Evolutionary conservation across 1,284 basidiomycete species (phyloP), one percentile per base, ranked within the genome.

Genomic region (Earliella scabrosa): DNA sequence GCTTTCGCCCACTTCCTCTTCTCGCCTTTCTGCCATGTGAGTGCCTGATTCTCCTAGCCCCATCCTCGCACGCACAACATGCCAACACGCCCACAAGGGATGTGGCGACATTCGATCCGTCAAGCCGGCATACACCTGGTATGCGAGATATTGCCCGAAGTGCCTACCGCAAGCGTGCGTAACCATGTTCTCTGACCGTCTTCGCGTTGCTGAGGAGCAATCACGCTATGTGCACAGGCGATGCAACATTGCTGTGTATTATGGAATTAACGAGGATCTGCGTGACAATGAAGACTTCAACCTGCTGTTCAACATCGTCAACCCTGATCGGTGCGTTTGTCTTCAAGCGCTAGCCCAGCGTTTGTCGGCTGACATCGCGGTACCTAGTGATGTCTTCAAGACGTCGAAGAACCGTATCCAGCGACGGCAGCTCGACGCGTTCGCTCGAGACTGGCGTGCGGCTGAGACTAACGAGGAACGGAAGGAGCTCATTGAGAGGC

Each of bases 1-100:
- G 45, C 41, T 2, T 53, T 51, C 45, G 27, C 41, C 4, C 36
- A 45, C 21, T 27, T 56, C 10, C 34, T 56, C 2, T 52, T 36
- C 44, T 55, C 53, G 9, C 41, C 27, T 2, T 13, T 36, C 21
- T 55, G 53, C 31, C 40, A 51, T 4, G 54, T 56, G 31, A 16
- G 54, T 47, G 10, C 16, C 20, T 24, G 1, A 40, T 35, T 24
- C 5, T 24, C 6, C n/a, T n/a, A n/a, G n/a, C n/a, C n/a, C n/a
- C 2, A 18, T 2, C 20, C n/a, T n/a, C 10, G 29, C 4, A 3
- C 9, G 18, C 36, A 13, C 29, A n/a, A 5, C 3, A 26, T 23
- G 14, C 21, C 27, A 8, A 41, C 5, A 6, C 6, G 21, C 21
- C 4, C 3, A 31, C 27, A 46, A 44, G 52, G 5, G 27, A 9